Conservation (phyloP, 129 eudicot genomes). For the Centrapalus pauciflorus region DNA sequence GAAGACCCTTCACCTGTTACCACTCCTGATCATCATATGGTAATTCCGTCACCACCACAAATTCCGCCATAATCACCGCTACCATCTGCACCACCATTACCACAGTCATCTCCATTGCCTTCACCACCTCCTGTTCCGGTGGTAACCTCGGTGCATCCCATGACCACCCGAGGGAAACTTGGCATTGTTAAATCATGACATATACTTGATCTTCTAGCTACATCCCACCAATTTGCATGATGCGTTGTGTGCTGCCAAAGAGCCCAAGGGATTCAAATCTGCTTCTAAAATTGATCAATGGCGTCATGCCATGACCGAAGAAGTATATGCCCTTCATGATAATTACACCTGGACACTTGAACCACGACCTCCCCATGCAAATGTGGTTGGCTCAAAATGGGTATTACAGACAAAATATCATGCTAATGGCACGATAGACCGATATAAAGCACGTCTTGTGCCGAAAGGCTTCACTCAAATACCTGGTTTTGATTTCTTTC, state of each 20-base stretch:
- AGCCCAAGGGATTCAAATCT: not conserved
- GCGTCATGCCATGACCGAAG: constrained; percentile 13
- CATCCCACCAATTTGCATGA: not conserved
- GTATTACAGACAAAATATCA: not conserved
- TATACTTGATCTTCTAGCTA: not conserved
- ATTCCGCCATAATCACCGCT: too few relatives aligned
- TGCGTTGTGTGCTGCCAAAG: not conserved
- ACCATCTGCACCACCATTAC: too few relatives aligned
- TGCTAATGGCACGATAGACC: not conserved
- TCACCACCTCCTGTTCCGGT: not conserved
- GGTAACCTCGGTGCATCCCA: not conserved
- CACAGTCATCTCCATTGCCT: too few relatives aligned
- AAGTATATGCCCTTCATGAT: not conserved
- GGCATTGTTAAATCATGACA: not conserved
- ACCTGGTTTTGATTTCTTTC: not conserved
- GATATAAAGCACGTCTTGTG: not conserved
- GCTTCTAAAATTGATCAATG: constrained; percentile 9
- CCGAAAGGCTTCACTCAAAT: not conserved
- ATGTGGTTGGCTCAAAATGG: not conserved
- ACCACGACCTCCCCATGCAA: not conserved
- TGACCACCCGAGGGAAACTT: not conserved
- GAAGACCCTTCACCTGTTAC: too few relatives aligned
- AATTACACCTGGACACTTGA: constrained; percentile 1
- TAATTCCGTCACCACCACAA: too few relatives aligned
- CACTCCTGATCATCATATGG: too few relatives aligned